Evolutionary conservation across 164 flowering plant species (phyloP).

Genomic region (Aristolochia contorta): DNA sequence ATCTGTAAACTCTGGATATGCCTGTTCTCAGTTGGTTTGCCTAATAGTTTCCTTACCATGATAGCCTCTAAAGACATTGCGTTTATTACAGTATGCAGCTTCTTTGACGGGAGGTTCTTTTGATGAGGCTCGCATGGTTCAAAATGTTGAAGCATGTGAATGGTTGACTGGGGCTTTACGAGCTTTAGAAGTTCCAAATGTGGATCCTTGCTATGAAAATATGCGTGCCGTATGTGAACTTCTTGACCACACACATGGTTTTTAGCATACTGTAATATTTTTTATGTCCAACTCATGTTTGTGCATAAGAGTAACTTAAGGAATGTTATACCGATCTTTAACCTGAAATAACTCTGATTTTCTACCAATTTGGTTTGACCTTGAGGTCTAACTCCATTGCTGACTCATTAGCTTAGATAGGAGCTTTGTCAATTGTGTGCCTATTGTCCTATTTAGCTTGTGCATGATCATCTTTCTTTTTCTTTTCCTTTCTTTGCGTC

Average conservation of each 20-base stretch:
- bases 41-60: neutral
- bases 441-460: too few species aligned
- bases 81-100: constrained; percentile 66
- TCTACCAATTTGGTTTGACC: too few species aligned
- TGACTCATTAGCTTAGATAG: too few species aligned
- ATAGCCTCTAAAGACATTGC: constrained; percentile 6
- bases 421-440: too few species aligned
- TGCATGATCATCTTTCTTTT: too few species aligned
- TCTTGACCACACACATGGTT: neutral
- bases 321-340: too few species aligned
- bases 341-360: too few species aligned
- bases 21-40: too few species aligned
- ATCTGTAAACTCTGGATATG: neutral
- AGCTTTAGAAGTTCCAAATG: constrained; percentile 62
- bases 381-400: too few species aligned
- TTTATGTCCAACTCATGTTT: neutral
- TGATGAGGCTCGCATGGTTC: constrained; percentile 89
- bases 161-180: constrained; percentile 79
- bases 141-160: constrained; percentile 93
- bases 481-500: too few species aligned
- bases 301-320: too few species aligned
- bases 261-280: neutral
- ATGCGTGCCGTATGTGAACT: constrained; percentile 71
- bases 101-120: constrained; percentile 83
- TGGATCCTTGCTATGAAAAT: constrained; percentile 76